Base-by-base conservation (phyloP, 2,329 filamentous ascomycete species). In the Pezizomycotina sp. region DNA sequence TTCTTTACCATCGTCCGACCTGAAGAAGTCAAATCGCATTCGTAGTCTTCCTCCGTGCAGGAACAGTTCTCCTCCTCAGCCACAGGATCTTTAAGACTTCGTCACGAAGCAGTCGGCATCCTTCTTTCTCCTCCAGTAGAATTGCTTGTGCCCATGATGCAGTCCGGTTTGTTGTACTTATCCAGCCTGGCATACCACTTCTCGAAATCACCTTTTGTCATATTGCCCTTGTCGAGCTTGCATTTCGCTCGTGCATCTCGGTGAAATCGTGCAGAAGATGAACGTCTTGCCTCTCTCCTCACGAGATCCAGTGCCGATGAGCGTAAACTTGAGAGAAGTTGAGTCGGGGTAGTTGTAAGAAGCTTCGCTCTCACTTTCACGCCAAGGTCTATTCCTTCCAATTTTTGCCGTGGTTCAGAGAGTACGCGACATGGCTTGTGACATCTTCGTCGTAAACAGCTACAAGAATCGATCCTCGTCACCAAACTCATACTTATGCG, bases 401-500 rank as follows among this genome's bases (percentile, higher is more conserved):
- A 2, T 69, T 69, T 52, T 82, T 74, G 31, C 91, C 91, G 53
- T 95, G 83, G 54, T 98, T 72, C 16, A 93, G 62, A 1, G 89
- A 95, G 57, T 86, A 98, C 43, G 71, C 65, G 37, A 76, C 62
- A 38, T 74, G 60, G 23, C 71, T 60, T 1, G 76, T 80, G 30
- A 63, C 61, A 9, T 59, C 63, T 31, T 65, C 62, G 50, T 92
- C 80, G 45, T 69, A 66, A 23, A 95, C 64, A 3, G 89, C 89
- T 19, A 95, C 67, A 19, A 98, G 62, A 13, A 98, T 69, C 10
- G 83, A 83, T 1, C 89, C 89, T 48, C 91, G 77, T 93, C 86
- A 34, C 89, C 89, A 55, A 95, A 91, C 53, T 93, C 84, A 57
- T 92, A 98, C 56, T 91, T 89, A 60, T 95, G 83, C 78, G 13